phyloP scores from a whole-genome alignment of 2,329 filamentous ascomycete genomes.

The Cytospora mali region DNA sequence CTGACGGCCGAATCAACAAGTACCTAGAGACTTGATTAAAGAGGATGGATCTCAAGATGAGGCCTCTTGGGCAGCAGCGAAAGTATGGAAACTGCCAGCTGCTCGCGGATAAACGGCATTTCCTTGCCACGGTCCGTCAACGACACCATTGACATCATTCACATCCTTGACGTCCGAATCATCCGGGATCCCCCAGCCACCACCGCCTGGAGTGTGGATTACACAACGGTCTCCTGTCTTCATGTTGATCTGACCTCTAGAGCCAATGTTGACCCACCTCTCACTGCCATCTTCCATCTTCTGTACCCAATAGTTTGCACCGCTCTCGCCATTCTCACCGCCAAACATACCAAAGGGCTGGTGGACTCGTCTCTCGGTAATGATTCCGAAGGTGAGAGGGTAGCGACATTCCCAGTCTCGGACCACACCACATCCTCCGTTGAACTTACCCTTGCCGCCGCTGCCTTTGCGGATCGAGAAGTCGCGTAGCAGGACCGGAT shows the following conservation, averaged over 20 bases:
- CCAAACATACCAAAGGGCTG: conserved; percentile 23
- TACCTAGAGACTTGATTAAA: too few species aligned
- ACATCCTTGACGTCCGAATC: neutral
- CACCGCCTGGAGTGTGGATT: conserved; percentile 24
- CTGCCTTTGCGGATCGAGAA: conserved; percentile 30
- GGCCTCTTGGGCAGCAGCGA: neutral
- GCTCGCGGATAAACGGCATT: neutral
- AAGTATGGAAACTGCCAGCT: neutral
- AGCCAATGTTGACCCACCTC: conserved; percentile 28
- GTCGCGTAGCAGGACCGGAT: conserved; percentile 32
- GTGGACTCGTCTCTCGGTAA: conserved; percentile 23
- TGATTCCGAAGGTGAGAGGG: conserved; percentile 21
- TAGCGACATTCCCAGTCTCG: conserved; percentile 29
- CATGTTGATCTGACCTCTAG: conserved; percentile 26
- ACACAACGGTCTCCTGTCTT: conserved; percentile 28
- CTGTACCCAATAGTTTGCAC: conserved; percentile 23
- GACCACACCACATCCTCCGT: conserved; percentile 31
- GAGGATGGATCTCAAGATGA: too few species aligned
- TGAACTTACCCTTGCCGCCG: conserved; percentile 29
- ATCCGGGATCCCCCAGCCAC: conserved; percentile 2
- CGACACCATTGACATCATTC: neutral
- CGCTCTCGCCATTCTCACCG: conserved; percentile 25
- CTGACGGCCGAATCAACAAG: too few species aligned
- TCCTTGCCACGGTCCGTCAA: neutral
- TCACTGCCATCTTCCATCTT: conserved; percentile 17